Conservation (phyloP, 2,329 filamentous ascomycete genomes). For the Ceratocystis destructans region DNA sequence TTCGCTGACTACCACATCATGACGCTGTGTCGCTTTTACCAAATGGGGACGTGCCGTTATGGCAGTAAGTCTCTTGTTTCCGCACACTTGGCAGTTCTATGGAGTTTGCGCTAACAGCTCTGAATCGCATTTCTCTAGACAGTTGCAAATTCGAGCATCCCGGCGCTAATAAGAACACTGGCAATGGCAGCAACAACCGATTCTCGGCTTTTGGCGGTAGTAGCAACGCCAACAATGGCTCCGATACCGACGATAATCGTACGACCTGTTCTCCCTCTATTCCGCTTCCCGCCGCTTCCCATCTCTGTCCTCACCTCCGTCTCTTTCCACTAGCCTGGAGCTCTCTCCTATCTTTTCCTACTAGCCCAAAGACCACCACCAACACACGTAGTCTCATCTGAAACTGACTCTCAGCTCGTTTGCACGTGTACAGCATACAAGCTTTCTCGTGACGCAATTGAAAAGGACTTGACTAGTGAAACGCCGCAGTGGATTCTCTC, state of each 20-base stretch:
- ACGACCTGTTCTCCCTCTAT: slow-evolving; percentile 12
- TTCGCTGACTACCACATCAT: not conserved
- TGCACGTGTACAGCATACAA: slow-evolving; percentile 31
- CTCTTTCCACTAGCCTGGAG: not conserved
- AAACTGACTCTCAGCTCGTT: slow-evolving; percentile 1
- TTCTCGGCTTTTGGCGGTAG: slow-evolving; percentile 18
- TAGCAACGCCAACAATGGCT: slow-evolving; percentile 13
- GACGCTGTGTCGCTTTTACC: slow-evolving; percentile 20
- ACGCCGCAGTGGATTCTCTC: slow-evolving; percentile 77
- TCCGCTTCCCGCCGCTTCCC: not conserved
- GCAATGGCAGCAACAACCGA: slow-evolving; percentile 17
- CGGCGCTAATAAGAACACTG: slow-evolving; percentile 27
- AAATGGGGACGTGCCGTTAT: slow-evolving; percentile 35
- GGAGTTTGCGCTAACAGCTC: not conserved
- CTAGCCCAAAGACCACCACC: not conserved
- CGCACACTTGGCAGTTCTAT: not conserved
- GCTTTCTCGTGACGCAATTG: slow-evolving; percentile 46
- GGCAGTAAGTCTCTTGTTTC: slow-evolving; percentile 32
- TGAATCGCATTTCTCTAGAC: slow-evolving; percentile 26
- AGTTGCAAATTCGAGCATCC: slow-evolving; percentile 43
- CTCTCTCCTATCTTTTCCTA: slow-evolving; percentile 3
- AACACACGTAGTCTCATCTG: not conserved
- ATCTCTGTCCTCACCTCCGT: not conserved
- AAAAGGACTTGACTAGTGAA: slow-evolving; percentile 54
- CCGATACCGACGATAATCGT: slow-evolving; percentile 4